Evolutionary conservation across 805 yeast genomes (phyloP), one percentile per base, ranked within the genome.

Genomic region (Cyberlindnera euphorbiiphila): DNA sequence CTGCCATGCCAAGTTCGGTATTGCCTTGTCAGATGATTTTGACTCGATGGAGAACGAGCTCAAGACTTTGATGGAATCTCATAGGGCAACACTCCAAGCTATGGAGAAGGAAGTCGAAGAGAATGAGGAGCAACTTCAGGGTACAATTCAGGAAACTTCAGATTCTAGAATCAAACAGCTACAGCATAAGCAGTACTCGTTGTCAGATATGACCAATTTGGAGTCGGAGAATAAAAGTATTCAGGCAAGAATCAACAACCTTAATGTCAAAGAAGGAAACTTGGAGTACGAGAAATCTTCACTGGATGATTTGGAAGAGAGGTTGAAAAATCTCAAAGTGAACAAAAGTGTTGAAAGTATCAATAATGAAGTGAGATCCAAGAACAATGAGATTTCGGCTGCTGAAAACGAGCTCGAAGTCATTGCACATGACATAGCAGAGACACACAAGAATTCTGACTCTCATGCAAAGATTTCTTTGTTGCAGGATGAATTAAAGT

Each of bases 371-470:
- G 65, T 78, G 2, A 61, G 60, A 14, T 46, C 53, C 0, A 64
- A 64, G 8, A 71, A 73, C 29, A 48, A 53, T 9, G 51, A 60
- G 23, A 58, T 76, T 8, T 33, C 57, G 2, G 28, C 52, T 3
- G 16, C 66, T 4, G 79, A 74, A 45, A 47, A 53, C 14, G 68
- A 69, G 16, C 51, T 78, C 9, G 93, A 85, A 9, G 66, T 65
- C 0, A 50, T 78, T 12, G 71, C 72, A 39, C 66, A 66, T 13
- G 69, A 74, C 15, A 64, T 85, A 11, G 53, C 73, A 5, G 59
- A 63, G 12, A 68, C 74, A 4, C 80, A 74, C 47, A 69, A 71
- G 48, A 81, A 76, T 50, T 65, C 83, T 1, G 88, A 79, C 33
- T 49, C 69, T 3, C 64, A 73, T 43, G 81, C 86, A 1, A 76